phyloP scores from a whole-genome alignment of 768 basidiomycete genomes.

The Lentinula aciculospora region DNA sequence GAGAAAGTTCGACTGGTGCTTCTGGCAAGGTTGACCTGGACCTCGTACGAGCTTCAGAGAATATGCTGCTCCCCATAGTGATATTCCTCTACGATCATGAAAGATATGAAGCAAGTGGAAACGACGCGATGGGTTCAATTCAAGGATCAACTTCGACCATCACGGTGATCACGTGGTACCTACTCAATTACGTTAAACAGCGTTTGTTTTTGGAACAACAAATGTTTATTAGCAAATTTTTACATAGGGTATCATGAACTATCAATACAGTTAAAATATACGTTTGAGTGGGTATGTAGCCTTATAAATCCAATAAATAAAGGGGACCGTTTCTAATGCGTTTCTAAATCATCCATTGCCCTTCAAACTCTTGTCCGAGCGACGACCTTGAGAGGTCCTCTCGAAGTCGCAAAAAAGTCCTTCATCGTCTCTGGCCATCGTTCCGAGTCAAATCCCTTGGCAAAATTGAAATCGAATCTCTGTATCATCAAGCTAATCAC shows the following conservation, averaged over 20 bases:
- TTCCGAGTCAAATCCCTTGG: slow-evolving; percentile 9
- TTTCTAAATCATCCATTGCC: not conserved
- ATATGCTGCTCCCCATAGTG: not conserved
- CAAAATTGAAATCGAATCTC: slow-evolving; percentile 29
- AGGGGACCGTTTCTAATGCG: not conserved
- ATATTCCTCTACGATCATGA: not conserved
- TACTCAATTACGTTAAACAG: too few species aligned
- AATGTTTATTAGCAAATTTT: too few species aligned
- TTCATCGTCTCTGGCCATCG: slow-evolving; percentile 6
- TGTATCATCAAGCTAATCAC: slow-evolving; percentile 30
- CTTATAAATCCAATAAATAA: too few species aligned
- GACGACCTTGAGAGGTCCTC: not conserved
- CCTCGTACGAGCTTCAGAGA: not conserved
- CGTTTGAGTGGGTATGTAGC: too few species aligned
- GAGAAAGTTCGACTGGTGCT: not conserved
- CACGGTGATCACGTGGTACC: too few species aligned
- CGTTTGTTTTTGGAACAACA: too few species aligned
- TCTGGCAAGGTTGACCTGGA: not conserved
- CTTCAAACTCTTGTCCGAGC: not conserved
- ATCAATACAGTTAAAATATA: too few species aligned
- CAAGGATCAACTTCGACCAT: not conserved
- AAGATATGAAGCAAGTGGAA: not conserved
- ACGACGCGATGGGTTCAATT: slow-evolving; percentile 3
- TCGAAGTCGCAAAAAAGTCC: slow-evolving; percentile 3
- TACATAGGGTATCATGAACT: too few species aligned